Base-by-base conservation (phyloP, 1,284 basidiomycete species). In the Phenoliferia sp. region DNA sequence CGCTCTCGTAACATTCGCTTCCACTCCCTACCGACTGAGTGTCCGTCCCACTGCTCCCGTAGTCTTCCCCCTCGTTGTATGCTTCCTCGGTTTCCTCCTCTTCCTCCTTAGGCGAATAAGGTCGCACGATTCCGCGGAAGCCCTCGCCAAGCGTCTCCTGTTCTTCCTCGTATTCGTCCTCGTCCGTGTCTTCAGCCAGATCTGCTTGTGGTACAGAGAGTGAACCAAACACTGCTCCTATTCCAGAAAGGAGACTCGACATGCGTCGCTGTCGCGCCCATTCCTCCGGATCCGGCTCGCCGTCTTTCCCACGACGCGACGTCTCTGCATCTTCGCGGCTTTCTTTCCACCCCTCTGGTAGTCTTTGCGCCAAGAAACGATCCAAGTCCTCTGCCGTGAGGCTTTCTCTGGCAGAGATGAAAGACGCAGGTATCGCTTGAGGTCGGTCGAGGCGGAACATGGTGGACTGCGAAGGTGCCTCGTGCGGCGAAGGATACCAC, bases 251-350 rank as follows among this genome's bases (percentile, higher is more conserved):
- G 22, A 71, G 55, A 39, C 59, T 66, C 32, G 68, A 70, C 28
- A 73, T 50, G 3, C 66, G n/a, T 6, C 72, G 36, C 29, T 70
- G 65, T 0, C 68, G 65, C 9, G 68, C 68, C 61, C 57, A 68
- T 29, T 71, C 69, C 36, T 73, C 69, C 29, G 66, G 33, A 35
- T 64, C 62, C 7, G 55, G 29, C 48, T 32, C 32, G 50, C 44
- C 48, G 26, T 35, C 34, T 9, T 35, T 35, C 19, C 33, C 33
- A 19, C 57, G 33, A 3, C 19, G 2, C 29, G 57, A 26, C 6
- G n/a, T 22, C 34, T 26, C 12, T 3, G 54, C 54, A 16, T 4
- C n/a, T 10, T 28, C 54, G n/a, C 28, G 6, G 16, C 29, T 31
- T 5, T 26, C 5, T 7, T 26, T 4, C 54, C 54, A 56, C 16